phyloP scores from a whole-genome alignment of 2,329 filamentous ascomycete species.

The Cordyceps javanica region DNA sequence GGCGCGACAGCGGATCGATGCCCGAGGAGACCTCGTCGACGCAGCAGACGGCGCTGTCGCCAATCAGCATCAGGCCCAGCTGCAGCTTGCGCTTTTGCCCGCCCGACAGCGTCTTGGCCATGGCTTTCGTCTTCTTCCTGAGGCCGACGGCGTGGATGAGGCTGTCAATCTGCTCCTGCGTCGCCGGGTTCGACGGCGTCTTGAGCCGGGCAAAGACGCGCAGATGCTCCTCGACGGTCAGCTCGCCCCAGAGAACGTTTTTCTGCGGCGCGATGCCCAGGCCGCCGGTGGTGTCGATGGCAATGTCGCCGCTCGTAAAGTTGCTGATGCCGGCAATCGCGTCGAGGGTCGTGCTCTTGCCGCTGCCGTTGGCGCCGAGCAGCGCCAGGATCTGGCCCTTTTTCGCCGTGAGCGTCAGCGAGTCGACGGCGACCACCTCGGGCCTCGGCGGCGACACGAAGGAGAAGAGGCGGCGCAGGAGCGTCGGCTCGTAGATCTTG shows the following conservation, averaged over 20 bases:
- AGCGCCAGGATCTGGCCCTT: slow-evolving; percentile 75
- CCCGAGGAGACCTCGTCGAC: slow-evolving; percentile 71
- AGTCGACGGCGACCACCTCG: slow-evolving; percentile 66
- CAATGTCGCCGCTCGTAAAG: slow-evolving; percentile 54
- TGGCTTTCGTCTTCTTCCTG: slow-evolving; percentile 53
- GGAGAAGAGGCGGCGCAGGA: slow-evolving; percentile 46
- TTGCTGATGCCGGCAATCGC: slow-evolving; percentile 25
- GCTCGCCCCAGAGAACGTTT: slow-evolving; percentile 68
- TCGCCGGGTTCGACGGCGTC: slow-evolving; percentile 39
- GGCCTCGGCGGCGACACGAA: slow-evolving; percentile 45
- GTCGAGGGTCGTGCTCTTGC: slow-evolving; percentile 60
- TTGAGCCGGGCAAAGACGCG: slow-evolving; percentile 65
- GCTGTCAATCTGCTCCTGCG: slow-evolving; percentile 33
- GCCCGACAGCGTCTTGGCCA: slow-evolving; percentile 61
- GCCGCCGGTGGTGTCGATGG: slow-evolving; percentile 60
- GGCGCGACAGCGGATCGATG: slow-evolving; percentile 62
- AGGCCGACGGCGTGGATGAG: slow-evolving; percentile 61
- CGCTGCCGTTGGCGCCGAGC: slow-evolving; percentile 59
- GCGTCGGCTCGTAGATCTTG: slow-evolving; percentile 65
- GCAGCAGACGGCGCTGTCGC: slow-evolving; percentile 65
- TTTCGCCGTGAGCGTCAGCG: slow-evolving; percentile 60
- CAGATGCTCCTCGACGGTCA: slow-evolving; percentile 68
- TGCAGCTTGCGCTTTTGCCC: slow-evolving; percentile 74
- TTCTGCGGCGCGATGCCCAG: slow-evolving; percentile 70
- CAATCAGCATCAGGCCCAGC: slow-evolving; percentile 72